These are phyloP conservation scores for Ballota nigra DNA, from an alignment of 257 asterid species.

Conservation along the genomic window DNA sequence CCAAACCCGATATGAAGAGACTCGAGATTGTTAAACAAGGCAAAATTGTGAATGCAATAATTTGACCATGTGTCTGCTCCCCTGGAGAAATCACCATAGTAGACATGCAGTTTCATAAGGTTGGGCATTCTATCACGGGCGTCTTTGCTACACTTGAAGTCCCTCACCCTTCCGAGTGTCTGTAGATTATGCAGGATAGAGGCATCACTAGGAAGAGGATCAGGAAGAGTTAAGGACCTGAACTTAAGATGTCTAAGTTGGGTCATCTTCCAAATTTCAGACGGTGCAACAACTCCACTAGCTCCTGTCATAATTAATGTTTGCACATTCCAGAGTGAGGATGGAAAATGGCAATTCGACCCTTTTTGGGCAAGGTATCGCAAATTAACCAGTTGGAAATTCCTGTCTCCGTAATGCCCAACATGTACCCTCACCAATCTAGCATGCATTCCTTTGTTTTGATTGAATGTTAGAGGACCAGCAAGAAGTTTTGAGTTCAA, in stretches of 20 bases:
- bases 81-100: background rate
- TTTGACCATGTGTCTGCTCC: background rate
- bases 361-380: background rate
- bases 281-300: background rate
- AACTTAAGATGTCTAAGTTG: constrained; percentile 4
- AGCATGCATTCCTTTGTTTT: too few species aligned
- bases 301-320: background rate
- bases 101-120: background rate
- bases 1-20: background rate
- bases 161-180: background rate
- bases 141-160: background rate
- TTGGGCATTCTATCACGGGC: constrained; percentile 7
- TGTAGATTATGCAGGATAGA: background rate
- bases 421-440: background rate
- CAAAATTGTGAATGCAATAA: background rate
- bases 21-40: background rate
- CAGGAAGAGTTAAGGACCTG: background rate
- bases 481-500: background rate
- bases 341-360: background rate
- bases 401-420: background rate
- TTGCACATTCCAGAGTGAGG: background rate
- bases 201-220: background rate
- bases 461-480: background rate
- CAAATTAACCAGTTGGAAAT: background rate
- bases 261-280: constrained; percentile 16